Base-by-base conservation (phyloP, 1,139 yeast species). In the Candida sanyaensis region DNA sequence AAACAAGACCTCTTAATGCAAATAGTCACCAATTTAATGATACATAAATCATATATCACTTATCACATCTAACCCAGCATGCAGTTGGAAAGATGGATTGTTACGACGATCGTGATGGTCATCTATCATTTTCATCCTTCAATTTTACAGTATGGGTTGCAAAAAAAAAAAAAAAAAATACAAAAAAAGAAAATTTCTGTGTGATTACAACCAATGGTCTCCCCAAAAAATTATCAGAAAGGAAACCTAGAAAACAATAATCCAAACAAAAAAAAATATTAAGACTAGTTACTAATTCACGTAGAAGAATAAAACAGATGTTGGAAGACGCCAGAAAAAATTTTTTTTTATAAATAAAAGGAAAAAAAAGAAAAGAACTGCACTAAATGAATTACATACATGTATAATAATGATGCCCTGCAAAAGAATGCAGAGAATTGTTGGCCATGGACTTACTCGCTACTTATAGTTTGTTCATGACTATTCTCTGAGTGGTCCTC, bases 381-480 rank as follows among this genome's bases (percentile, higher is more conserved):
- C 9, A 8, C 2, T 6, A 26, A 26, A 26, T 3, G 28, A 2
- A 26, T 26, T 26, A 17, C 21, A 17, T 17, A 17, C 3, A 17
- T 17, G 28, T 26, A 26, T 26, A 26, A 26, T 26, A 26, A 26
- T 26, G 21, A 17, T 17, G 2, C 21, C 21, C 21, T 17, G 21
- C 21, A 17, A 17, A 17, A 17, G 21, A 17, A 17, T 17, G 21
- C 3, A 3, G 21, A 17, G 21, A 17, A 2, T 17, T 17, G 28
- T 26, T 26, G 28, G 5, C 6, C 6, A 26, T 26, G 21, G 21
- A 17, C 9, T 43, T 17, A 41, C n/a, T 41, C 44, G 11, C 39
- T 34, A 28, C 44, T 41, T 7, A 39, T 41, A 10, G 33, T 29
- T 41, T 41, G 44, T 17, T 41, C 44, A 12, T 33, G 33, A 27